Base-by-base conservation (phyloP, 768 basidiomycete species). In the Lentinula detonsa region DNA sequence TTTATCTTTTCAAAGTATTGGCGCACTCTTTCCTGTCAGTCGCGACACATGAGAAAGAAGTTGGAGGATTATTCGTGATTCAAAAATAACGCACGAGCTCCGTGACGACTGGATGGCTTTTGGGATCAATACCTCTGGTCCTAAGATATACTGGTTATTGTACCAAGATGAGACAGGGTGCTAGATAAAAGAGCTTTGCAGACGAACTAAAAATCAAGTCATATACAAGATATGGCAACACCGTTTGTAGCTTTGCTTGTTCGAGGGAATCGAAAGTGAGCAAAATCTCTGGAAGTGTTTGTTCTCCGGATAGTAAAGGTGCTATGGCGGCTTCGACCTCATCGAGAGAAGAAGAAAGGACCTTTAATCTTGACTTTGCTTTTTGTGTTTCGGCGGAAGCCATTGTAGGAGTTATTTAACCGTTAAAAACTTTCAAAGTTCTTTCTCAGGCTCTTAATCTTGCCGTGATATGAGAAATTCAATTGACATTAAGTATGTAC, bases 1-100 rank as follows among this genome's bases (percentile, higher is more conserved):
- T 85, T 81, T 57, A 94, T 88, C 69, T 94, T 95, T 63, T 85
- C 84, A 74, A 94, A 94, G 72, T 95, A 94, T 63, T 85, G 78
- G 33, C 84, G 81, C 10, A 94, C 80, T 67, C 91, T 81, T 64
- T 89, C 87, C 91, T 91, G 21, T 43, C n/a, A 13, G 15, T 28
- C 10, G 13, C 18, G 28, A 37, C 7, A 31, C 58, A 28, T 28
- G 28, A 28, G 28, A 28, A 43, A 28, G 28, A 28, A 43, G 9
- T 6, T 23, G 43, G 28, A 45, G 28, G 10, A 1, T 48, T 33
- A 21, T 13, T 43, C n/a, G 2, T 21, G 18, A 15, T 40, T 43
- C 7, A 4, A 18, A 4, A 21, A 9, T 28, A 28, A 66, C 80
- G 49, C 65, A 86, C 87, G 60, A 91, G 79, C 69, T 94, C 91